Evolutionary conservation across 345 rosid genomes (phyloP), one percentile per base, ranked within the genome.

Genomic region (Linum usitatissimum): DNA sequence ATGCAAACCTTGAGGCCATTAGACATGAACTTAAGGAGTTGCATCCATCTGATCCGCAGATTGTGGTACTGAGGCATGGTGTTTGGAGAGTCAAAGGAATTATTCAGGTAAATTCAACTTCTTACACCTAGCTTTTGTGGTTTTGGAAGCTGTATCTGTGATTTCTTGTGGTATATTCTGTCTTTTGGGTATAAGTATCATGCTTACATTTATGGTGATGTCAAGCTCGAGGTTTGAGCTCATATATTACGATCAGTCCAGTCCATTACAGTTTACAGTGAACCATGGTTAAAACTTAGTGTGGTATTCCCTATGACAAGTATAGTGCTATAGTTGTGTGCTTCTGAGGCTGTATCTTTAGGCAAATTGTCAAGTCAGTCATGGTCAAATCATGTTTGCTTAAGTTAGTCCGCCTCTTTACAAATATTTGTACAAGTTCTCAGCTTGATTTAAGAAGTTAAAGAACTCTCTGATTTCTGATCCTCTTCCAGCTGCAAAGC

Each of bases 31-130:
- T 91, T 31, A 82, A 74, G 78, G 92, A 81, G 60, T 76, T 79
- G 19, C 96, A 88, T 72, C 96, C 96, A 28, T 67, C 80, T 80
- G 98, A 92, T 74, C 86, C 95, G 0, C 86, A 88, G 68, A 86
- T 88, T 20, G 96, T 88, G 66, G 86, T 85, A 64, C 83, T 78
- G 42, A 88, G 64, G 76, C 96, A 84, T 75, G 98, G 95, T 63
- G 91, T 85, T 68, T 92, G 98, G 96, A 84, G 91, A 77, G 96
- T 92, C n/a, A 92, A 85, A 70, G 95, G 98, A 57, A 78, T 86
- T 38, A 92, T 92, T 72, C 98, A 92, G 96, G 96, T 86, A 61
- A 19, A 3, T 70, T 69, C 65, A 59, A 30, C 14, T 60, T 30
- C 69, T 36, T 34, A 36, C n/a, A 65, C 48, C 23, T 42, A 59